phyloP scores from a whole-genome alignment of 768 basidiomycete genomes.

The Sutorius australiensis region DNA sequence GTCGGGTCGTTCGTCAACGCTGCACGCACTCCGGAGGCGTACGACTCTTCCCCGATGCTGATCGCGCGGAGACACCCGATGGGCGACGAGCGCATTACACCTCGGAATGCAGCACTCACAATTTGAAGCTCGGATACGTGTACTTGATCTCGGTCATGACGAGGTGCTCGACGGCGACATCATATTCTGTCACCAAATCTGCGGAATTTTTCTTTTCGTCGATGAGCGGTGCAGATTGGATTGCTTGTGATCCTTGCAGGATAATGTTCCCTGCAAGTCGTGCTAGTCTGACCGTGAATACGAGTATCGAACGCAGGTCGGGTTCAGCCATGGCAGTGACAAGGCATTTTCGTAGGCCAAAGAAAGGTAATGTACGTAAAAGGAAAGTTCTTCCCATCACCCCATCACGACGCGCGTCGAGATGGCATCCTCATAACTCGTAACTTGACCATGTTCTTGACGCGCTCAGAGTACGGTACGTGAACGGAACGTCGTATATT shows the following conservation, averaged over 20 bases:
- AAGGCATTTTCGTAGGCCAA: no score
- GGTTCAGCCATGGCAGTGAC: slow-evolving; percentile 11
- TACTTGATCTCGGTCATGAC: slow-evolving; percentile 64
- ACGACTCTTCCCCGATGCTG: slow-evolving; percentile 94
- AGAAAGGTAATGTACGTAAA: slow-evolving; percentile 5
- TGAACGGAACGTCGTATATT: not conserved
- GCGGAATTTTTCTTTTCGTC: slow-evolving; percentile 90
- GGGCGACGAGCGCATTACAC: not conserved
- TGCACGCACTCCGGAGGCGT: slow-evolving; percentile 63
- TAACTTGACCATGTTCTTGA: slow-evolving; percentile 69
- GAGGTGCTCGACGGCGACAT: slow-evolving; percentile 83
- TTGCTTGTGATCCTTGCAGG: slow-evolving; percentile 69
- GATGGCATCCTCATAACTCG: slow-evolving; percentile 29
- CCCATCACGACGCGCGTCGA: slow-evolving; percentile 32
- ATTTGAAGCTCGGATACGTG: slow-evolving; percentile 71
- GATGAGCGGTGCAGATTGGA: slow-evolving; percentile 53
- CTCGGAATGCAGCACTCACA: slow-evolving; percentile 49
- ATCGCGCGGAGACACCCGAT: not conserved
- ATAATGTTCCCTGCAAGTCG: slow-evolving; percentile 70
- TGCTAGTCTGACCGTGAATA: slow-evolving; percentile 65
- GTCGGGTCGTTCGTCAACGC: slow-evolving; percentile 85
- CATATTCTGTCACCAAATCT: slow-evolving; percentile 92
- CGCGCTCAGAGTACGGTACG: slow-evolving; percentile 91
- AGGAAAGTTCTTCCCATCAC: slow-evolving; percentile 31
- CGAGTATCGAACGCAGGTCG: slow-evolving; percentile 59